Evolutionary conservation across 176 grass and related monocot species (phyloP).

Genomic region (Hyparrhenia diplandra): DNA sequence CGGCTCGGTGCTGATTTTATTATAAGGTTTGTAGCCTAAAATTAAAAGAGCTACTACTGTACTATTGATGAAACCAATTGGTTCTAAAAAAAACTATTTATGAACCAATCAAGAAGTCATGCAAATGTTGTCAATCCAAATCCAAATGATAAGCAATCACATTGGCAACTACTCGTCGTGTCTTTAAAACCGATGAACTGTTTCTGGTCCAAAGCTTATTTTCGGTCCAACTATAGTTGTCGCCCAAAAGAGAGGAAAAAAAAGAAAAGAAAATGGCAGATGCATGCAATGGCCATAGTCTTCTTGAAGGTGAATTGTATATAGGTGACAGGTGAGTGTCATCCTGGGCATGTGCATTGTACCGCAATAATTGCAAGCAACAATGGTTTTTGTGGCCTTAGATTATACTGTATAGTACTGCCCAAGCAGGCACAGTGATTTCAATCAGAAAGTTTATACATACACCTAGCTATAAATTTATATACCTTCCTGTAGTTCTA

Average conservation of each 20-base stretch:
- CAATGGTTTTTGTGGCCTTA: not conserved
- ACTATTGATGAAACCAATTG: too few relatives aligned
- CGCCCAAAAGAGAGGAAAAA: not conserved
- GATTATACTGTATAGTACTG: too few relatives aligned
- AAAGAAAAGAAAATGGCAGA: not conserved
- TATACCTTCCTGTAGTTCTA: not conserved
- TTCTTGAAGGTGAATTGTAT: conserved; percentile 21
- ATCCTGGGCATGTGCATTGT: too few relatives aligned
- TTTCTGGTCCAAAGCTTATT: not conserved
- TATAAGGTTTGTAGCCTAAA: not conserved
- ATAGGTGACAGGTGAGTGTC: too few relatives aligned
- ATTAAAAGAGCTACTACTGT: not conserved
- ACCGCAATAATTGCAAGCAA: not conserved
- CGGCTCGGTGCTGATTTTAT: not conserved
- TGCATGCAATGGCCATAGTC: conserved; percentile 18
- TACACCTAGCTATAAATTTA: not conserved
- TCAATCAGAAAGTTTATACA: not conserved
- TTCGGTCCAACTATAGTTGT: not conserved
- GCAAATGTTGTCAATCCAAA: not conserved
- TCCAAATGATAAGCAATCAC: conserved; percentile 1
- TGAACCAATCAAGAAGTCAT: not conserved
- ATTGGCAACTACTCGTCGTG: not conserved
- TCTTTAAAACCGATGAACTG: not conserved
- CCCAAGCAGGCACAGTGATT: not conserved
- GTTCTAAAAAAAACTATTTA: too few relatives aligned